Evolutionary conservation across 495 filamentous ascomycete genomes (phyloP).

Genomic region (Penicillium paxilli): DNA sequence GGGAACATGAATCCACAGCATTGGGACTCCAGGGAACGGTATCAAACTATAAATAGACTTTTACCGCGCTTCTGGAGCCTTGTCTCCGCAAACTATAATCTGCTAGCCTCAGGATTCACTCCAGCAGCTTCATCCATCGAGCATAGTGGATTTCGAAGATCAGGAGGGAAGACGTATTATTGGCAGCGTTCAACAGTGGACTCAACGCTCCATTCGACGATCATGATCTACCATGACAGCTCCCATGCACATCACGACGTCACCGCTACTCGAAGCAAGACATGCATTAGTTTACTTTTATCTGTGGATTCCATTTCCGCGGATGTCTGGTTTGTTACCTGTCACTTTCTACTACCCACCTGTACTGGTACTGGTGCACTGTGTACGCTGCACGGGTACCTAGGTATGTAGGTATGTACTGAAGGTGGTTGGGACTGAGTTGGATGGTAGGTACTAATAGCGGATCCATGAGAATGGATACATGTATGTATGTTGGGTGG

Average conservation of each 20-base stretch:
- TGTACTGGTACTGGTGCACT: too few relatives aligned
- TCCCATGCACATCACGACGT: neutral
- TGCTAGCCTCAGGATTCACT: neutral
- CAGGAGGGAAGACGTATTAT: neutral
- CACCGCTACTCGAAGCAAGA: constrained; percentile 4
- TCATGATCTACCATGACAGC: constrained; percentile 1
- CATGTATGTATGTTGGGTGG: neutral
- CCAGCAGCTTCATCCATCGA: neutral
- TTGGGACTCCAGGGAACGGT: neutral
- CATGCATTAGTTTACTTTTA: neutral
- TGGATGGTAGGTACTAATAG: too few relatives aligned
- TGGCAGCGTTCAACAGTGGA: neutral
- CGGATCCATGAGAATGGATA: neutral
- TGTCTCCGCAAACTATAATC: neutral
- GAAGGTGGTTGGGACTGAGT: too few relatives aligned
- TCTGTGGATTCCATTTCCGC: neutral
- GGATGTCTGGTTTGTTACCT: neutral
- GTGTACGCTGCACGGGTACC: too few relatives aligned
- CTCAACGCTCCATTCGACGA: neutral
- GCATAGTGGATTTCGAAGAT: neutral
- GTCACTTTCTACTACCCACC: too few relatives aligned
- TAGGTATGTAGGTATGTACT: too few relatives aligned
- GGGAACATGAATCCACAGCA: neutral
- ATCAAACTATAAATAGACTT: neutral
- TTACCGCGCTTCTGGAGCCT: neutral